Base-by-base conservation (phyloP, 352 stramenopile genomes). In the Pythium coloratum region DNA sequence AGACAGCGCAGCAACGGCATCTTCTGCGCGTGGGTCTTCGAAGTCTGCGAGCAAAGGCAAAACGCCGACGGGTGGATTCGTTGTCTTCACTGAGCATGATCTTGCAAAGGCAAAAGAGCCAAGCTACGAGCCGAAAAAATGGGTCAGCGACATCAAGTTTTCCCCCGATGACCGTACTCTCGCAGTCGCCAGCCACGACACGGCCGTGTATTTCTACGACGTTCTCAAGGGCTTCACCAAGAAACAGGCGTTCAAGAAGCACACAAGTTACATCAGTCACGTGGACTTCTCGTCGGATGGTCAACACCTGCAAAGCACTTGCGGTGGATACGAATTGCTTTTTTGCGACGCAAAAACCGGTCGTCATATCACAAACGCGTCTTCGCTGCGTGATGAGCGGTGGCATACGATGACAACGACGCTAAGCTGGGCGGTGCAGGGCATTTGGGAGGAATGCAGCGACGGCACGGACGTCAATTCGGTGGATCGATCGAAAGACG, bases 381-480 rank as follows among this genome's bases (percentile, higher is more conserved):
- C 85, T 12, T 76, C 73, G 1, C 80, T 98, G 28, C 84, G 90
- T 24, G 93, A 99, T 64, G 84, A 95, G 12, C 70, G 81, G 34
- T 98, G 95, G 95, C 72, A 95, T 56, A 97, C 91, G 3, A 84
- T 96, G 69, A 98, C 91, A 4, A 88, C 80, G 34, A 88, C 90
- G 0, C 77, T 97, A 13, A 78, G 80, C 1, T 98, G 95, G 95
- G 69, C 82, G 4, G 91, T 97, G 5, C 94, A 99, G 70, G 96
- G 96, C 16, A 94, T 95, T 26, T 95, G 87, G 87, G 83, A 90
- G 58, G 66, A 79, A 54, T 68, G 80, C 40, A 88, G 74, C 24
- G 88, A 95, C 60, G 88, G 86, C 14, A 95, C 83, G 0, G 90
- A 96, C 64, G 74, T 97, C 18, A 96, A 96, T 49, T 66, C 81